Conservation (phyloP, 164 flowering plant species). For the Saururus chinensis region DNA sequence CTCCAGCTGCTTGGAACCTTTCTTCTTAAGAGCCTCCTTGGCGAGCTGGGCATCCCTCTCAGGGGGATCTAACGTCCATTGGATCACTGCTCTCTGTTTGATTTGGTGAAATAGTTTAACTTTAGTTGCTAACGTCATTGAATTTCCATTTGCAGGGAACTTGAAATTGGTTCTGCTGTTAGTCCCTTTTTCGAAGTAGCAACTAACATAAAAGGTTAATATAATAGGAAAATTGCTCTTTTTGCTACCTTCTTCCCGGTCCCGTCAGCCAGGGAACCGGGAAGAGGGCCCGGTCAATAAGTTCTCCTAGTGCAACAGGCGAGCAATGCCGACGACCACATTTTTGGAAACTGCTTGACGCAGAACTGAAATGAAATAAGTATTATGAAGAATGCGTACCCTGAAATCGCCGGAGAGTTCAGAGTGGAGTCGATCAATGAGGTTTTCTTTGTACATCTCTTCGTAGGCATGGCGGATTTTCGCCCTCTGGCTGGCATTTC, state of each 20-base stretch:
- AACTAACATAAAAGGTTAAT: neutral
- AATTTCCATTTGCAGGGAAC: neutral
- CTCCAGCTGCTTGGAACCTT: conserved; percentile 24
- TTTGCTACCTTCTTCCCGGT: neutral
- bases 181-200: no score
- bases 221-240: neutral
- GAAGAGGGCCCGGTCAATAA: no score
- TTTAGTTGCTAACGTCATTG: neutral
- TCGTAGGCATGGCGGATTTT: conserved; percentile 53
- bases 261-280: neutral
- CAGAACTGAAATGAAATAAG: neutral
- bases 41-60: conserved; percentile 70
- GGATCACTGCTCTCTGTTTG: conserved; percentile 57
- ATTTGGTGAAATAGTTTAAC: neutral
- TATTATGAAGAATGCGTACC: neutral
- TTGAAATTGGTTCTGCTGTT: neutral
- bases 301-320: no score
- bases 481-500: conserved; percentile 59
- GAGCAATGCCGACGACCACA: neutral
- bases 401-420: conserved; percentile 28
- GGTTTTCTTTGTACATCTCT: conserved; percentile 47
- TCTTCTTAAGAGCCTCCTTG: conserved; percentile 43
- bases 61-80: conserved; percentile 63
- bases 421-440: conserved; percentile 43
- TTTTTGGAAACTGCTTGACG: no score